Conservation (phyloP, 768 basidiomycete species). For the Russula sp. region DNA sequence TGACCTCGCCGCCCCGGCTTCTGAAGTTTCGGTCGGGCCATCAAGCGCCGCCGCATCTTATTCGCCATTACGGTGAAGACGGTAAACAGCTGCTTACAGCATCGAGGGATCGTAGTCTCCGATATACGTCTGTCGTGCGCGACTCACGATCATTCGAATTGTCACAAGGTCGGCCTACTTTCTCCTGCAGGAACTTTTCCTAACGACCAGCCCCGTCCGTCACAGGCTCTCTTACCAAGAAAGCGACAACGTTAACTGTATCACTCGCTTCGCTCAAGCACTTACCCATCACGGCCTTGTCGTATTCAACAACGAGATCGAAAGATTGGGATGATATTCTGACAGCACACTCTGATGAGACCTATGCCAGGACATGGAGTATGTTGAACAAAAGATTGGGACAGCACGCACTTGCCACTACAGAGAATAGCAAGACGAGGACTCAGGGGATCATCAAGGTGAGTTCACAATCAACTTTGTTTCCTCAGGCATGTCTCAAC, state of each 20-base stretch:
- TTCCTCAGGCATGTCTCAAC: not conserved
- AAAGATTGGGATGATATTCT: constrained; percentile 99
- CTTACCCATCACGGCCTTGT: constrained; percentile 71
- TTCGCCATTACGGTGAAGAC: constrained; percentile 95
- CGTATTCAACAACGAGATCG: constrained; percentile 73
- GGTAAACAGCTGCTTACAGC: constrained; percentile 92
- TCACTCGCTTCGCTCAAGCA: constrained; percentile 82
- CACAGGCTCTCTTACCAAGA: constrained; percentile 79
- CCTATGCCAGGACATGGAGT: constrained; percentile 83
- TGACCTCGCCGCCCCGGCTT: constrained; percentile 77
- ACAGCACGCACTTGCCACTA: constrained; percentile 64
- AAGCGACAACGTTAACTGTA: constrained; percentile 73
- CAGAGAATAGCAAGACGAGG: constrained; percentile 48
- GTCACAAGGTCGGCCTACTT: constrained; percentile 66
- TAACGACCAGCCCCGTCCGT: not conserved
- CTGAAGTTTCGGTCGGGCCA: constrained; percentile 94
- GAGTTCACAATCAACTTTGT: constrained; percentile 21
- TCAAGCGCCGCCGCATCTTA: constrained; percentile 83
- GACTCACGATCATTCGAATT: constrained; percentile 94
- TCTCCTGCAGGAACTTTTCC: not conserved
- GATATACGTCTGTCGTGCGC: constrained; percentile 89
- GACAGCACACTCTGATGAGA: constrained; percentile 84
- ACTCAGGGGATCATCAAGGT: constrained; percentile 73
- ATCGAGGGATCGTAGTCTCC: constrained; percentile 82
- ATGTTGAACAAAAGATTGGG: constrained; percentile 80